These are phyloP conservation scores for Rhynchospora pubera DNA, from an alignment of 176 grass and related monocot genomes.

Conservation along the genomic window DNA sequence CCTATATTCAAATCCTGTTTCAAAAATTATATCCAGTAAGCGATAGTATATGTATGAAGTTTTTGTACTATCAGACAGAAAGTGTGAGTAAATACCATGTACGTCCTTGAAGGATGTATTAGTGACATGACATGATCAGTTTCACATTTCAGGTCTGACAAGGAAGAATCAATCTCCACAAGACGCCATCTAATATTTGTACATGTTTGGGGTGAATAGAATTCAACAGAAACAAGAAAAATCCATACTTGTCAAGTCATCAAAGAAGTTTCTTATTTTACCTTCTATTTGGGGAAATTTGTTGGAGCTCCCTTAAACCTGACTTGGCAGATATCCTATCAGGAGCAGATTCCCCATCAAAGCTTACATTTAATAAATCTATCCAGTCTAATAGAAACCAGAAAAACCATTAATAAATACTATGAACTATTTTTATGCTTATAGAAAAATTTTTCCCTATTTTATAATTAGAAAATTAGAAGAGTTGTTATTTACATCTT, in stretches of 20 bases:
- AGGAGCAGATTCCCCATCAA: slow-evolving; percentile 76
- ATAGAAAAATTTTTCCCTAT: no score
- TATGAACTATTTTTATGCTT: neutral
- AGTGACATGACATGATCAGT: slow-evolving; percentile 71
- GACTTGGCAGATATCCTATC: slow-evolving; percentile 72
- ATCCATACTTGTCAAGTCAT: neutral
- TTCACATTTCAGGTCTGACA: slow-evolving; percentile 62
- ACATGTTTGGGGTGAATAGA: slow-evolving; percentile 2
- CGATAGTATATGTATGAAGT: neutral
- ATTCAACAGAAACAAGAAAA: slow-evolving; percentile 9
- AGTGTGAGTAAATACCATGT: slow-evolving; percentile 54
- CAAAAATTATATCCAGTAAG: neutral
- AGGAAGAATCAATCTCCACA: slow-evolving; percentile 77
- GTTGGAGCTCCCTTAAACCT: slow-evolving; percentile 70
- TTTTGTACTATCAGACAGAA: neutral
- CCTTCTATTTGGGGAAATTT: slow-evolving; percentile 61
- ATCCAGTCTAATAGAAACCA: slow-evolving; percentile 49
- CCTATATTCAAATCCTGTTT: slow-evolving; percentile 94
- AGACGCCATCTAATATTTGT: slow-evolving; percentile 60
- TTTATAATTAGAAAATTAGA: slow-evolving; percentile 6
- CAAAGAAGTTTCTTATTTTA: slow-evolving; percentile 28
- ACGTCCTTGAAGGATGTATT: slow-evolving; percentile 89
- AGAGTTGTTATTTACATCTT: slow-evolving; percentile 50
- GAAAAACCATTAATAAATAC: neutral
- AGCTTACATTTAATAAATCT: slow-evolving; percentile 98